Base-by-base conservation (phyloP, 805 yeast genomes). In the Citeromyces matritensis region DNA sequence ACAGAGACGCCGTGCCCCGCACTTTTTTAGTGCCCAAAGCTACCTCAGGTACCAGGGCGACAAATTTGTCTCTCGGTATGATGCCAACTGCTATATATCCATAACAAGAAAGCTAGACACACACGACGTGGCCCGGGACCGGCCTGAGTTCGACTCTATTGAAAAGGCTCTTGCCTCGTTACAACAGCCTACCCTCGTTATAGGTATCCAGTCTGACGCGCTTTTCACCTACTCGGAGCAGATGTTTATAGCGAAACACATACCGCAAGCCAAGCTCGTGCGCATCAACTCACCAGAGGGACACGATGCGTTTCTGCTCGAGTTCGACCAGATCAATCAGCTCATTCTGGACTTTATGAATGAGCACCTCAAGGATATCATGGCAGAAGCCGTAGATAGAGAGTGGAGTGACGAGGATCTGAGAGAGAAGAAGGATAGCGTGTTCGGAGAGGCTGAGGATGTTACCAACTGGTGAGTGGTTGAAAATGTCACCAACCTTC, bases 371-470 rank as follows among this genome's bases (percentile, higher is more conserved):
- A 64, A 74, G 2, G 80, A 73, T 19, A 60, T 77, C 37, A 75
- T 72, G 63, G 59, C 63, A 15, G 55, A 56, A 42, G 60, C 73
- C 49, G 59, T 58, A 46, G 57, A 58, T 21, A 58, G 56, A 29
- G 58, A 55, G 27, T 59, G 69, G 47, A 57, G 63, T 58, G 58
- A 53, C 23, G 58, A 58, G 8, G 48, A 48, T 11, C 55, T 59
- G 31, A 69, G 63, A 6, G 70, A 68, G 10, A 33, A 28, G 15
- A 68, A 66, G 35, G 73, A 75, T 30, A 69, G 80, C 28, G 77
- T 85, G 9, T 86, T 88, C 49, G 96, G 97, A 2, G 98, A 88
- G 53, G 93, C 94, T n/a, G 94, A 81, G 48, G 86, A 81, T 48
- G 86, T 91, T 31, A 84, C 97, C 21, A 81, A 76, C 39, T 88